Percentiles rank a stretch among this genome's conserved stretches.
Conservation (phyloP, 2,329 filamentous ascomycete genomes). For the Zarea fungicola region DNA sequence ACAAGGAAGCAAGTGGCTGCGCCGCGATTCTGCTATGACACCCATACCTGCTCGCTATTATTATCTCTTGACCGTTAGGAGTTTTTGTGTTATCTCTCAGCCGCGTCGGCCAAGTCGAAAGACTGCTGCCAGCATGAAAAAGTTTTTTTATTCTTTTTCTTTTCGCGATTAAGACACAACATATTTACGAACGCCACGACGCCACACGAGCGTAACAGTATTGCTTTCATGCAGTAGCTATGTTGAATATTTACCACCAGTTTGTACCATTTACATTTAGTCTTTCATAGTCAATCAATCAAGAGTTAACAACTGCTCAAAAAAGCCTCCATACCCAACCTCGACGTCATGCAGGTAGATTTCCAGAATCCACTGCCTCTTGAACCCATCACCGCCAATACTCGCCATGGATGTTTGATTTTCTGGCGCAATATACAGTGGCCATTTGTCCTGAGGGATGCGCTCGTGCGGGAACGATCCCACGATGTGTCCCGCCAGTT, state of each 20-base stretch:
- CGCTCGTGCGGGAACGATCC: conserved; percentile 47
- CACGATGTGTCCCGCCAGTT: conserved; percentile 43
- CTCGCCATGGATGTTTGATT: conserved; percentile 37
- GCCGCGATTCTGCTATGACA: too few relatives aligned
- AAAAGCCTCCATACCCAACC: conserved; percentile 37
- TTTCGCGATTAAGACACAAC: too few relatives aligned
- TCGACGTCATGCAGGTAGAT: conserved; percentile 39
- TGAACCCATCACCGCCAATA: conserved; percentile 34
- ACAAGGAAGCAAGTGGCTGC: too few relatives aligned
- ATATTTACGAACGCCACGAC: too few relatives aligned
- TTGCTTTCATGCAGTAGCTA: conserved; percentile 4
- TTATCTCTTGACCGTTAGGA: too few relatives aligned
- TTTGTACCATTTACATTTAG: background rate
- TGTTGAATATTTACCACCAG: background rate
- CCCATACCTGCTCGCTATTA: too few relatives aligned
- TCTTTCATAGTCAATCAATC: background rate
- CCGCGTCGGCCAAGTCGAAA: too few relatives aligned
- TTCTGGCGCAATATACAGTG: conserved; percentile 39
- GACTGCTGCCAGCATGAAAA: too few relatives aligned
- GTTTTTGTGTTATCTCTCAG: too few relatives aligned
- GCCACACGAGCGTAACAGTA: too few relatives aligned
- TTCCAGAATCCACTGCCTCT: conserved; percentile 46
- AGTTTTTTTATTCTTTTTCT: too few relatives aligned
- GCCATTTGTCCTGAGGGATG: conserved; percentile 41
- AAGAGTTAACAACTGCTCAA: conserved; percentile 32